Percentiles rank a stretch among this genome's conserved stretches.
These are phyloP conservation scores for Claviceps quebecensis DNA, from an alignment of 2,329 filamentous ascomycete genomes.

Conservation along the genomic window DNA sequence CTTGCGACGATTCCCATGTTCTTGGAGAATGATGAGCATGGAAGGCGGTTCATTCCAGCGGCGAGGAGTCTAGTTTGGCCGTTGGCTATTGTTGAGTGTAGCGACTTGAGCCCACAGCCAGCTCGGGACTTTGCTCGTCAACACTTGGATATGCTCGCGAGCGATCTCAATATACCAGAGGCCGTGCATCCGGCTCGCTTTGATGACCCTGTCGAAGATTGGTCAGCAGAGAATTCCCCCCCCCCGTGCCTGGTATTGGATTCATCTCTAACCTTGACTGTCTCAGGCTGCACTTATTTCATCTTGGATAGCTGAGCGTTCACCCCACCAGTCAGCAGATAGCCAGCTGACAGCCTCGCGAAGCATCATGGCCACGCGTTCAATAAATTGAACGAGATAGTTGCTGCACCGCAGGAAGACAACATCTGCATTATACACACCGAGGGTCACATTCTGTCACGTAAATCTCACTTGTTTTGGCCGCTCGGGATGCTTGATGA, in stretches of 20 bases:
- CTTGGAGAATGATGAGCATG: conserved; percentile 3
- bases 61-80: conserved; percentile 14
- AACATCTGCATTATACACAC: too few species aligned
- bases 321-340: too few species aligned
- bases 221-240: not conserved
- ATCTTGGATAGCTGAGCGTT: not conserved
- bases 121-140: conserved; percentile 6
- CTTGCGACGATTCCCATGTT: conserved; percentile 12
- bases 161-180: conserved; percentile 11
- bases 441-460: too few species aligned
- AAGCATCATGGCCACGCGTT: too few species aligned
- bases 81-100: conserved; percentile 9
- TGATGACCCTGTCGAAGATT: not conserved
- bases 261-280: not conserved
- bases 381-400: too few species aligned
- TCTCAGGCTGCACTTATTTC: not conserved
- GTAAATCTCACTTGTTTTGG: too few species aligned
- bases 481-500: too few species aligned
- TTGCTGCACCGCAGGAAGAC: too few species aligned
- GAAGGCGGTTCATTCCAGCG: conserved; percentile 9
- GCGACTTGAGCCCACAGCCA: conserved; percentile 3
- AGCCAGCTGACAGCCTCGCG: too few species aligned
- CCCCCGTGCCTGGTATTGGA: not conserved
- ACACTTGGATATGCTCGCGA: conserved; percentile 10
- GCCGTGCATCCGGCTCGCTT: conserved; percentile 4